Base-by-base conservation (phyloP, 2,329 filamentous ascomycete species). In the Talaromyces sp. region DNA sequence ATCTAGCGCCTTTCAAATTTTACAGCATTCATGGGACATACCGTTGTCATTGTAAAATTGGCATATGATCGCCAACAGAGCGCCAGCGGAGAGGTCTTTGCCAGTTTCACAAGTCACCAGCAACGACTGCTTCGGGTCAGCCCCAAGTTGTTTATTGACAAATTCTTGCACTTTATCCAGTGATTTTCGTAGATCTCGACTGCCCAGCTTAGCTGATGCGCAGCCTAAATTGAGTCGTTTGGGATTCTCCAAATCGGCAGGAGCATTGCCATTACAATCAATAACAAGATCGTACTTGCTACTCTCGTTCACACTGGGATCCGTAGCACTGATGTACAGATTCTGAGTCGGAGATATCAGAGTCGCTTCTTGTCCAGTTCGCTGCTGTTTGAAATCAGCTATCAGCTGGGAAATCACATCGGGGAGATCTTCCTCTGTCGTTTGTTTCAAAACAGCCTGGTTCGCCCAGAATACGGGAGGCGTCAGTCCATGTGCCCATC, bases 401-500 rank as follows among this genome's bases (percentile, higher is more conserved):
- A 79, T 62, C 30, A 85, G 61, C 24, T 67, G 56, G n/a, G 65
- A 65, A 49, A 86, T 85, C 5, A 83, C 50, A 10, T 59, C 65
- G 0, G 81, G 79, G 5, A 88, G 71, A 2, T 91, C 84, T 9
- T 83, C 80, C 65, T 97, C 92, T 0, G 81, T 65, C 0, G 86
- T 82, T 0, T 70, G 70, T 17, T 95, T 75, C 10, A 97, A 76
- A 5, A 67, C 35, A 0, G 82, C 76, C 37, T 76, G 77, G 62
- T 96, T 79, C 2, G 72, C 72, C 94, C 94, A 99, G 73, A 96
- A 99, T 0, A 93, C 58, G 0, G 77, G 70, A 0, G 93, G 85
- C 0, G 89, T 94, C 14, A 97, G 81, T 0, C 90, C 91, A 48
- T 83, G 77, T 1, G 91, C 88, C 94, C 94, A 99, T 62, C 90